These are phyloP conservation scores for Talaromyces sp. DNA, from an alignment of 2,329 filamentous ascomycete genomes.

Conservation along the genomic window DNA sequence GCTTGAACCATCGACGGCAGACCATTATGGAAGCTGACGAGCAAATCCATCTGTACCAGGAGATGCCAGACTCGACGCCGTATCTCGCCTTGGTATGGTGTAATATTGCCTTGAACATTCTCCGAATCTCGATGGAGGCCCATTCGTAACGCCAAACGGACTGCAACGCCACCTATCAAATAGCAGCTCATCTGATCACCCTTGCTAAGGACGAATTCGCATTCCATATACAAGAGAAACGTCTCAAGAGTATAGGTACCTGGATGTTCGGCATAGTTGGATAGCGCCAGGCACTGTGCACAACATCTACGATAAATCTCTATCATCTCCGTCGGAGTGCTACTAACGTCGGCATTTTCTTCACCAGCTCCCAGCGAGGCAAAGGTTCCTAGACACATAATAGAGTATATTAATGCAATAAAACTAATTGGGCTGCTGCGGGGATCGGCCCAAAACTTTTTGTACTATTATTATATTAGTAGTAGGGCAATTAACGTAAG, in stretches of 20 bases:
- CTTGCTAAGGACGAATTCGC: constrained; percentile 3
- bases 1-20: constrained; percentile 4
- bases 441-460: constrained; percentile 1
- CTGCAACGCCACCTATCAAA: constrained; percentile 5
- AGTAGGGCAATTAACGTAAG: neutral
- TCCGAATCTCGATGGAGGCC: constrained; percentile 5
- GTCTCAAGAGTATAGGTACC: constrained; percentile 3
- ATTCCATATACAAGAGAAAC: constrained; percentile 6
- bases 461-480: neutral
- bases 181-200: constrained; percentile 5
- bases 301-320: neutral
- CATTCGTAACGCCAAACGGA: constrained; percentile 4
- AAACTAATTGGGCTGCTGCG: neutral
- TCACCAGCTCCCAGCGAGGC: neutral
- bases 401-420: constrained; percentile 1
- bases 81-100: constrained; percentile 2
- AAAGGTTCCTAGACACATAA: constrained; percentile 5
- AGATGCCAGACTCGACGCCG: constrained; percentile 8
- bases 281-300: constrained; percentile 5
- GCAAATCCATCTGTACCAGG: constrained; percentile 3
- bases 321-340: neutral
- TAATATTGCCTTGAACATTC: constrained; percentile 2
- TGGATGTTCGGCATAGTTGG: constrained; percentile 1
- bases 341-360: neutral
- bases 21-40: constrained; percentile 3